phyloP scores from a whole-genome alignment of 495 filamentous ascomycete genomes.

The Penicillium egyptiacum region DNA sequence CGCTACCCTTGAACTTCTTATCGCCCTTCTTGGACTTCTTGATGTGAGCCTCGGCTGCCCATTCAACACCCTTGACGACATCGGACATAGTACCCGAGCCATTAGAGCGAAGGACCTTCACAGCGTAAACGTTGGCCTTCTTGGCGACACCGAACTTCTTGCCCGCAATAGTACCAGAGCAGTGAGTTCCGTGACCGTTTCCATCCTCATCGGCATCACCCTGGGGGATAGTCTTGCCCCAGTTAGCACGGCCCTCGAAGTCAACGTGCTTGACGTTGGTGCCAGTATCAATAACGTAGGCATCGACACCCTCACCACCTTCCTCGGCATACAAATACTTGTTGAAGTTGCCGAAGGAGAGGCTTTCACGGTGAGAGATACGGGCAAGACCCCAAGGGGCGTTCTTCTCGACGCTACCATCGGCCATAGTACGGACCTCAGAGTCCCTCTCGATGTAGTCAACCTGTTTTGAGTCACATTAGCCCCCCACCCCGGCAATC shows the following conservation, averaged over 20 bases:
- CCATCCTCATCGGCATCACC: constrained; percentile 88
- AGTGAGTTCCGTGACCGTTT: constrained; percentile 99
- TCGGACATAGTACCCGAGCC: constrained; percentile 98
- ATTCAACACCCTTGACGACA: constrained; percentile 97
- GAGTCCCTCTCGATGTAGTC: constrained; percentile 96
- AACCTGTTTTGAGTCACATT: constrained; percentile 58
- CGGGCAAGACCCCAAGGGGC: constrained; percentile 97
- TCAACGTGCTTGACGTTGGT: constrained; percentile 93
- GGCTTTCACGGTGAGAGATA: constrained; percentile 87
- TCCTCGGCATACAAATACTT: constrained; percentile 93
- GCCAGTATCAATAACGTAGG: constrained; percentile 98
- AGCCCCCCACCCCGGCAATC: constrained; percentile 15
- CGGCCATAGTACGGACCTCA: constrained; percentile 73
- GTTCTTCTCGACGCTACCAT: constrained; percentile 69
- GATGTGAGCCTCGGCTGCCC: constrained; percentile 76
- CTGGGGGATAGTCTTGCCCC: constrained; percentile 93
- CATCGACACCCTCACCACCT: constrained; percentile 97
- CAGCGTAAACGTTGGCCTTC: constrained; percentile 93
- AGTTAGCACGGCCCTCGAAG: constrained; percentile 91
- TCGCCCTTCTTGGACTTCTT: constrained; percentile 74
- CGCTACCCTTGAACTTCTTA: constrained; percentile 99
- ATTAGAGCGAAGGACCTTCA: constrained; percentile 97
- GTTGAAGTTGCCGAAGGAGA: constrained; percentile 91
- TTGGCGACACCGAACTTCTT: constrained; percentile 99
- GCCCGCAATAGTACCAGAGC: constrained; percentile 95